Base-by-base conservation (phyloP, 768 basidiomycete species). In the Tephrocybe sp. region DNA sequence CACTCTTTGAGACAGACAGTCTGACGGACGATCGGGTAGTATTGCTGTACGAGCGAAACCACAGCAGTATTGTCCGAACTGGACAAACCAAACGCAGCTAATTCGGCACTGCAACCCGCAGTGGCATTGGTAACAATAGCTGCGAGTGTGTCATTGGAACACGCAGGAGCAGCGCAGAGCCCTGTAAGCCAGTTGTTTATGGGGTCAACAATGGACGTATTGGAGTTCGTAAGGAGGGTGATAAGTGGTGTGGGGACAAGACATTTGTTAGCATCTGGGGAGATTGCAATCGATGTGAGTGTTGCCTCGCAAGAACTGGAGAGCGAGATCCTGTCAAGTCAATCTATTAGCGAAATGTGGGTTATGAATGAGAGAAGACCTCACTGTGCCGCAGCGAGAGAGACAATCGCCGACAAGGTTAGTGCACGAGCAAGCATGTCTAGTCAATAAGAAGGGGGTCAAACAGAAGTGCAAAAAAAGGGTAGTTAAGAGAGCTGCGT, bases 1-100 rank as follows among this genome's bases (percentile, higher is more conserved):
- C 61, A 89, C 88, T 87, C 77, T 51, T 82, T 75, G 59, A 89
- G 67, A 63, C 89, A 92, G 9, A 68, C 62, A 7, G 84, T 60
- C 54, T 84, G 63, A 46, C 86, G 74, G 3, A 72, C 71, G 2
- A 75, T 70, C 1, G 87, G 84, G 63, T 87, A 91, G 30, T 63
- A 73, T 39, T 61, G 57, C 60, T 87, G 72, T 16, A 87, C 75
- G 16, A 70, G 36, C 3, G 69, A 34, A 2, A 71, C 70, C 17
- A 79, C 9, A 2, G 39, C 46, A 9, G 31, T 0, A 30, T 26
- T 30, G 4, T 54, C 55, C 0, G 53, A 20, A 4, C 60, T 33
- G 7, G 62, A 52, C 43, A 72, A 53, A 7, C 71, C 70, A 5
- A 65, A 32, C 1, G 62, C 34, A 2, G 60, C 50, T 5, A 80